A percentile compares a stretch with the other conserved stretches of the same genome.
Evolutionary conservation across 2,329 filamentous ascomycete species (phyloP).

Genomic region (Emmonsiellopsis sp.): DNA sequence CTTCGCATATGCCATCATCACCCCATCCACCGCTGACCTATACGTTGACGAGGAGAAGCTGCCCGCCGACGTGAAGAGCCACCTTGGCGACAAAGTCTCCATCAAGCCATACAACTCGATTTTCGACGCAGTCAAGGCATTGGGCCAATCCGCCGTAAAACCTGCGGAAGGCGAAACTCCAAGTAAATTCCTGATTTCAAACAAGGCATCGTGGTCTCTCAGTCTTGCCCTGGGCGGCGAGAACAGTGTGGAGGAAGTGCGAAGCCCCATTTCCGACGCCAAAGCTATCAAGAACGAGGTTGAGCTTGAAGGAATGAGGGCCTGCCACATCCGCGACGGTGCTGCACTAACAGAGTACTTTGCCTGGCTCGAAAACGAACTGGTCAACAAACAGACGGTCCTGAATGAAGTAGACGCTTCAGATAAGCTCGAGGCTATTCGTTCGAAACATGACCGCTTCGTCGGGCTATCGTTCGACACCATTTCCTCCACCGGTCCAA

Average conservation of each 20-base stretch:
- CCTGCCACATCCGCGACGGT: slow-evolving; percentile 88
- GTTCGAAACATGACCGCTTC: slow-evolving; percentile 59
- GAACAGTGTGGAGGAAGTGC: slow-evolving; percentile 70
- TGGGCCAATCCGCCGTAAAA: slow-evolving; percentile 43
- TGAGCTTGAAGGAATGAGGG: slow-evolving; percentile 85
- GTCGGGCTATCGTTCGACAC: slow-evolving; percentile 90
- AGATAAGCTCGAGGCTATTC: slow-evolving; percentile 68
- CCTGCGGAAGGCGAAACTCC: slow-evolving; percentile 30
- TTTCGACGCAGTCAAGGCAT: slow-evolving; percentile 63
- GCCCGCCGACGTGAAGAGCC: slow-evolving; percentile 55
- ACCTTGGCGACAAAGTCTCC: slow-evolving; percentile 61
- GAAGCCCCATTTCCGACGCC: slow-evolving; percentile 79
- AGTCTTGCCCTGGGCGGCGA: slow-evolving; percentile 80
- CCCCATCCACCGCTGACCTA: slow-evolving; percentile 63
- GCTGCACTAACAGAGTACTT: slow-evolving; percentile 88
- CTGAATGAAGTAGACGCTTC: slow-evolving; percentile 88
- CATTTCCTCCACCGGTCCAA: slow-evolving; percentile 88
- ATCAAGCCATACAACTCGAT: slow-evolving; percentile 77
- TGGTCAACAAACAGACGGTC: slow-evolving; percentile 60
- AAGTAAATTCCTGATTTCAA: slow-evolving; percentile 73
- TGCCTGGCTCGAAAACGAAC: slow-evolving; percentile 88
- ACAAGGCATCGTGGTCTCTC: slow-evolving; percentile 85
- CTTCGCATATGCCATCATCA: slow-evolving; percentile 90
- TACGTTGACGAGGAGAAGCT: slow-evolving; percentile 80
- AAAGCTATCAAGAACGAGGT: slow-evolving; percentile 92